Base-by-base conservation (phyloP, 768 basidiomycete species). In the Pulveroboletus sp. region DNA sequence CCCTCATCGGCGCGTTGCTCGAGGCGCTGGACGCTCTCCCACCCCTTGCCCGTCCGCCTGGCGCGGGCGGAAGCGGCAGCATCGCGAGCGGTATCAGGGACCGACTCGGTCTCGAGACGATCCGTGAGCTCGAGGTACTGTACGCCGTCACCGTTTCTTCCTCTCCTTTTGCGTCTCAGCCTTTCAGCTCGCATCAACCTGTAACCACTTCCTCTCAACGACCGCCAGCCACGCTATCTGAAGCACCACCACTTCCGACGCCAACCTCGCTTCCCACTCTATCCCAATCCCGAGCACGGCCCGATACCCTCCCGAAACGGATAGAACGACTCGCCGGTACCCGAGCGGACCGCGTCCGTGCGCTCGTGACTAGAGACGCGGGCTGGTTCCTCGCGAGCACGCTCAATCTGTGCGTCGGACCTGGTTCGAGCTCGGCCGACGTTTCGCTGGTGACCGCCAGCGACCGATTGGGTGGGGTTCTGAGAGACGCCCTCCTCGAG, bases 351-450 rank as follows among this genome's bases (percentile, higher is more conserved):
- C 54, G 63, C 22, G 49, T 68, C 16, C 53, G 53, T 7, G 54
- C 45, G n/a, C 62, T 67, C n/a, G 57, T 52, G 10, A 62, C 45
- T 24, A 53, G 57, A 26, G 67, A 68, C 24, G 51, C 64, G 4
- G 56, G 56, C 0, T 67, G 65, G 67, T 57, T 62, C 29, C 62
- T 68, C 41, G 58, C 55, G 9, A 61, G 55, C 35, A 50, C 54
- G 17, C 67, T 68, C 53, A 47, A 51, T 19, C 45, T 63, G 14
- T 65, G 63, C 24, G 27, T 29, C 27, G 27, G 27, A 12, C 27
- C 6, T 16, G 4, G 19, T n/a, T n/a, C 14, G 30, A 2, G 45
- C 24, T 34, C 20, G n/a, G 14, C 3, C 19, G n/a, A n/a, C n/a
- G n/a, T n/a, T n/a, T n/a, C n/a, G n/a, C n/a, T n/a, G n/a, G n/a